Evolutionary conservation across 2,329 filamentous ascomycete genomes (phyloP), one percentile per base, ranked within the genome.

Genomic region (Trichoderma sp.): DNA sequence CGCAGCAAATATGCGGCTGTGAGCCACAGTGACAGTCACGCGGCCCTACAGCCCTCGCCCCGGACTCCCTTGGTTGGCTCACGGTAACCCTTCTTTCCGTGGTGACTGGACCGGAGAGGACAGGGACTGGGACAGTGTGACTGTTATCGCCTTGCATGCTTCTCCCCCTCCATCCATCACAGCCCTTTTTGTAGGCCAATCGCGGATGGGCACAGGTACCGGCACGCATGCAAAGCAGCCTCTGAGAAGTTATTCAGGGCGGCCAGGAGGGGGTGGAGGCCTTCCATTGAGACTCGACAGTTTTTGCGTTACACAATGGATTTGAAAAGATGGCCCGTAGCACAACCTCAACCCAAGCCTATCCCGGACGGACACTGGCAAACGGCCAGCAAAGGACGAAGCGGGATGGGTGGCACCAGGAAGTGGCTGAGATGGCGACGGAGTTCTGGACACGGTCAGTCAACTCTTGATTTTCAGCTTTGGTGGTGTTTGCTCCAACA

Each of bases 121-220:
- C 30, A 4, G 3, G 10, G 34, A 39, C 10, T 30, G 28, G 28
- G 28, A 6, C 9, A 34, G 55, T 64, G 62, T 64, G 62, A 52
- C 47, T 64, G 55, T 50, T 59, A 57, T 59, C 54, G 55, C 52
- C 55, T 17, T 64, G 62, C 62, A 58, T 64, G 62, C 62, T 57
- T 64, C 54, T 34, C 47, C 47, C 30, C 30, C 2, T 24, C 30
- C 62, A 54, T 51, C 45, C 54, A 30, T 52, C 54, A 64, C 54
- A 34, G 45, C 47, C 54, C 19, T 30, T 30, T 30, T 30, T 24
- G 54, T 54, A 64, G 39, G 55, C 62, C 62, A 64, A 64, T 64
- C 44, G 62, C 62, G 34, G 45, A 28, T 45, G 26, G 52, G 54
- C 5, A 59, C 44, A 50, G 62, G 28, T 59, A 39, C 50, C 45